phyloP scores from a whole-genome alignment of 1,139 yeast species.

The Kodamaea derodonti region DNA sequence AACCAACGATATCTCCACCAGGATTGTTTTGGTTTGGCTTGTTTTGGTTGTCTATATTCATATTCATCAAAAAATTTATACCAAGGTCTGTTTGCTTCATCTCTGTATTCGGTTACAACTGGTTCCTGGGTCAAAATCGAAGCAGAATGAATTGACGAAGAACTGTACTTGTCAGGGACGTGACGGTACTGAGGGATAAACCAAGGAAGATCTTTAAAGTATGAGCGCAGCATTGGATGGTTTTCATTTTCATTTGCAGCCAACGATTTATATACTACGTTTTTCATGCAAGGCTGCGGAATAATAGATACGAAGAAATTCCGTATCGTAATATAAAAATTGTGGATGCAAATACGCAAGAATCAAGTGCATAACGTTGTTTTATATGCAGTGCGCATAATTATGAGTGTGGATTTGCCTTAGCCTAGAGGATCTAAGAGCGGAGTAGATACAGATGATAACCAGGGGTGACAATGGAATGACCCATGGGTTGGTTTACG shows the following conservation, averaged over 20 bases:
- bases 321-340: neutral
- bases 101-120: constrained; percentile 21
- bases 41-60: constrained; percentile 22
- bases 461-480: neutral
- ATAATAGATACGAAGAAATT: neutral
- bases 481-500: neutral
- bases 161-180: constrained; percentile 11
- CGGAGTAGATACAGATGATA: neutral
- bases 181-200: constrained; percentile 19
- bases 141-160: neutral
- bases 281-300: neutral
- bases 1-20: constrained; percentile 21
- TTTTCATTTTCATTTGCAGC: neutral
- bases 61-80: constrained; percentile 30
- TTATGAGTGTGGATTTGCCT: too few relatives aligned
- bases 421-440: neutral
- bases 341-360: neutral
- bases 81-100: constrained; percentile 29
- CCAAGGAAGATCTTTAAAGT: constrained; percentile 13
- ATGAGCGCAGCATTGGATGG: neutral
- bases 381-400: neutral
- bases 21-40: constrained; percentile 13
- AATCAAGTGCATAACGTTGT: too few relatives aligned
- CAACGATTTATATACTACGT: neutral
- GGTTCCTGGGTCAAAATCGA: constrained; percentile 1